These are phyloP conservation scores for Hanseniaspora meyeri DNA, from an alignment of 805 yeast genomes.

Conservation along the genomic window DNA sequence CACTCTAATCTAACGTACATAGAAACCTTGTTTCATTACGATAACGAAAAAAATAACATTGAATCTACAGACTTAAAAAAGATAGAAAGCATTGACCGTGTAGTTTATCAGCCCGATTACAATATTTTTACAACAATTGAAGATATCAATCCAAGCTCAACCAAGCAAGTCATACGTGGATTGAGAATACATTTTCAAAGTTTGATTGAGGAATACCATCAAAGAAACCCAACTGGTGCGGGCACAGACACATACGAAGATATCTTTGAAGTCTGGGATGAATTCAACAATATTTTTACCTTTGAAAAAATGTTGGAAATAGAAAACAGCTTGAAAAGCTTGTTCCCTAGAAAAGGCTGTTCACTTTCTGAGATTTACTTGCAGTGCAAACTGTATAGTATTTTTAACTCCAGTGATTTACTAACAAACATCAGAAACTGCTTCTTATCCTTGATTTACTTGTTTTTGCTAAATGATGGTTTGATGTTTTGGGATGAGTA, in stretches of 20 bases:
- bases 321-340: conserved; percentile 22
- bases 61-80: neutral
- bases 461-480: conserved; percentile 23
- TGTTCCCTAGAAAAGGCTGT: conserved; percentile 31
- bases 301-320: conserved; percentile 15
- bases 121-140: conserved; percentile 18
- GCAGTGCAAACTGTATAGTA: conserved; percentile 19
- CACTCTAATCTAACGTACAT: neutral
- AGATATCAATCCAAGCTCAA: conserved; percentile 26
- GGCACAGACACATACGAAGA: conserved; percentile 15
- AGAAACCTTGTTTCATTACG: conserved; percentile 18
- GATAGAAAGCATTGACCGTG: neutral
- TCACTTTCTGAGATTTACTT: conserved; percentile 26
- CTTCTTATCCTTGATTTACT: neutral
- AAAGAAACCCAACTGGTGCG: conserved; percentile 13
- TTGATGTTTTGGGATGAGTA: conserved; percentile 29
- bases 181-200: conserved; percentile 25
- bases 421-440: conserved; percentile 14
- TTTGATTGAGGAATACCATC: conserved; percentile 15
- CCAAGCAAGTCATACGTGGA: conserved; percentile 28
- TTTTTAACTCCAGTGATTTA: conserved; percentile 19
- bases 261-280: conserved; percentile 27
- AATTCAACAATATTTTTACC: conserved; percentile 28
- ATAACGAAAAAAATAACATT: conserved; percentile 18
- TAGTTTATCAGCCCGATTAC: conserved; percentile 13